phyloP scores from a whole-genome alignment of 208 protist genomes.

The Trypanosoma boissoni region DNA sequence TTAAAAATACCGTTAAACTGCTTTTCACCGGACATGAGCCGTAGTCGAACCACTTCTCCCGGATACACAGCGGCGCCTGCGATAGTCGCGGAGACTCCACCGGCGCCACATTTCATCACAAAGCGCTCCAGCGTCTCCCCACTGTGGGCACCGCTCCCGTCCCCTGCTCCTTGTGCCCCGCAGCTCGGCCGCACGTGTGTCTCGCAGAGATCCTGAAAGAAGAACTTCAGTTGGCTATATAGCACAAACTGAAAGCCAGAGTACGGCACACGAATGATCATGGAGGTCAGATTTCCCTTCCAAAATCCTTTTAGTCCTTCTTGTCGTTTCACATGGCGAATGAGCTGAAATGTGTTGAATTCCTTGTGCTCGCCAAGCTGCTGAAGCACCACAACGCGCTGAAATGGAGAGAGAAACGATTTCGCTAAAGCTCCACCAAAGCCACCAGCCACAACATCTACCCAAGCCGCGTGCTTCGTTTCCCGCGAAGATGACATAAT shows the following conservation, averaged over 20 bases:
- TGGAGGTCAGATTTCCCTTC: slow-evolving; percentile 86
- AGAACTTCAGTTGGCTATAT: slow-evolving; percentile 80
- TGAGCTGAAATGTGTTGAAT: slow-evolving; percentile 41
- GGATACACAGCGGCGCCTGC: slow-evolving; percentile 81
- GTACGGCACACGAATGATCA: slow-evolving; percentile 89
- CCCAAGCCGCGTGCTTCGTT: slow-evolving; percentile 70
- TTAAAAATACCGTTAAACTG: slow-evolving; percentile 59
- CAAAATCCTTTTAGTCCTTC: slow-evolving; percentile 82
- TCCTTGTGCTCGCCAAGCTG: slow-evolving; percentile 71
- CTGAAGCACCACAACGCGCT: slow-evolving; percentile 85
- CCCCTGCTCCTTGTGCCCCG: not conserved
- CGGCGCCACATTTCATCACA: slow-evolving; percentile 83
- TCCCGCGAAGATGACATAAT: slow-evolving; percentile 40
- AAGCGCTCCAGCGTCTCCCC: slow-evolving; percentile 64
- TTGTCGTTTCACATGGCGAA: slow-evolving; percentile 41
- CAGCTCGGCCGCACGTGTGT: slow-evolving; percentile 5
- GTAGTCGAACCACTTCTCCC: slow-evolving; percentile 84
- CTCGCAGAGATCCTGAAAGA: slow-evolving; percentile 54
- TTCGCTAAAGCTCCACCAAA: slow-evolving; percentile 74
- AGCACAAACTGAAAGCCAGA: slow-evolving; percentile 85
- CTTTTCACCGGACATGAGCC: slow-evolving; percentile 83
- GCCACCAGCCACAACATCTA: slow-evolving; percentile 79
- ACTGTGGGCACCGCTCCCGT: not conserved
- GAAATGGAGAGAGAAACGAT: slow-evolving; percentile 77
- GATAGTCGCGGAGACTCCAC: slow-evolving; percentile 77